Conservation (phyloP, 306 rosid species). For the Delonix regia region DNA sequence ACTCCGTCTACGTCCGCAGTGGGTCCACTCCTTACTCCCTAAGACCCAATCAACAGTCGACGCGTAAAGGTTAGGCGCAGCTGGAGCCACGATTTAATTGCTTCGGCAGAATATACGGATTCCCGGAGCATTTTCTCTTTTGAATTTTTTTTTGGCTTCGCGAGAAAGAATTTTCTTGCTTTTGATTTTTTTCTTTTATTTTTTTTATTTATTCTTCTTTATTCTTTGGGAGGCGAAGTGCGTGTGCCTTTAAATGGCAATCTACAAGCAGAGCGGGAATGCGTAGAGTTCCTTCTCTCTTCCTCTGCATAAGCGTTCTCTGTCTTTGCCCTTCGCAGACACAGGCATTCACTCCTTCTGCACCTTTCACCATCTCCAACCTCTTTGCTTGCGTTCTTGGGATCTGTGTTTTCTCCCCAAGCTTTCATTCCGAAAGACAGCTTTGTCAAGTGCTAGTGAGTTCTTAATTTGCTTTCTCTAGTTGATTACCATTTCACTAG, state of each 20-base stretch:
- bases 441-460: slow-evolving; percentile 39
- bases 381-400: slow-evolving; percentile 20
- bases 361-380: neutral
- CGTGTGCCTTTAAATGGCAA: slow-evolving; percentile 38
- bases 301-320: slow-evolving; percentile 49
- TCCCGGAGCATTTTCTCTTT: neutral
- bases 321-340: slow-evolving; percentile 27
- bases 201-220: neutral
- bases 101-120: slow-evolving; percentile 43
- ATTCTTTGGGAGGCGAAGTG: neutral
- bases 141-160: neutral
- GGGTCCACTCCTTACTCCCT: slow-evolving; percentile 25
- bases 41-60: slow-evolving; percentile 8
- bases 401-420: slow-evolving; percentile 55
- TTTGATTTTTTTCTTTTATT: neutral
- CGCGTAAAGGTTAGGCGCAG: slow-evolving; percentile 25
- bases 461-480: slow-evolving; percentile 30
- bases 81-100: slow-evolving; percentile 37
- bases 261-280: slow-evolving; percentile 51
- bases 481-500: neutral
- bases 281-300: slow-evolving; percentile 35
- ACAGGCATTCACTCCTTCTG: slow-evolving; percentile 25
- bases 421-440: slow-evolving; percentile 4
- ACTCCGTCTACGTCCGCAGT: slow-evolving; percentile 25
- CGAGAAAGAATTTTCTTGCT: neutral